A percentile compares a stretch with the other conserved stretches of the same genome.
phyloP scores from a whole-genome alignment of 2,329 filamentous ascomycete species.

The Claviceps purpurea region DNA sequence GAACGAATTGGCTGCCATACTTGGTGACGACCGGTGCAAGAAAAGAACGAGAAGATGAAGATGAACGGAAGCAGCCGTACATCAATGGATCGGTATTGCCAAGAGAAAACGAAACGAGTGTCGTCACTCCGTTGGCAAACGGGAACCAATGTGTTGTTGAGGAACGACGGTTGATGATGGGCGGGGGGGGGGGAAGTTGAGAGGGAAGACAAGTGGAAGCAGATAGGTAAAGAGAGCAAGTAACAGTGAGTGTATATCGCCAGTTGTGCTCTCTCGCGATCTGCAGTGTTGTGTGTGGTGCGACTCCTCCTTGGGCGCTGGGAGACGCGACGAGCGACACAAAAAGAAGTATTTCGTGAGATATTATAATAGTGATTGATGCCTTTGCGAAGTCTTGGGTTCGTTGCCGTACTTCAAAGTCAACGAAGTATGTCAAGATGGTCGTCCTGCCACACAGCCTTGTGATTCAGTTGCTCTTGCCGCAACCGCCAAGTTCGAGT shows the following conservation, averaged over 20 bases:
- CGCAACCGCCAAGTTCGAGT: too few species aligned
- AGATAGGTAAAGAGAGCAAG: background rate
- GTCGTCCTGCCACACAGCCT: too few species aligned
- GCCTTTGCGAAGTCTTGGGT: background rate
- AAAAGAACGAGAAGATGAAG: background rate
- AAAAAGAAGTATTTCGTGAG: background rate
- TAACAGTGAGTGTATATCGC: background rate
- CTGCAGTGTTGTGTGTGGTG: background rate
- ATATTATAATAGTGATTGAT: background rate
- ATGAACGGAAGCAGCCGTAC: background rate
- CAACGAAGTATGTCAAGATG: background rate
- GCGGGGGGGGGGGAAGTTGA: too few species aligned
- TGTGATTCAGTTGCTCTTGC: too few species aligned
- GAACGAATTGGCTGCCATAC: conserved; percentile 3
- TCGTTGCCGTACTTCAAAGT: background rate
- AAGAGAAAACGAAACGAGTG: background rate
- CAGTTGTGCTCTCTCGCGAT: background rate
- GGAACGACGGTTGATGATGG: background rate
- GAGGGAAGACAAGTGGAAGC: background rate
- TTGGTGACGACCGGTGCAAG: background rate
- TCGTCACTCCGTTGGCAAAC: background rate
- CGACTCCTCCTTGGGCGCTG: background rate
- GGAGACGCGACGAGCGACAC: background rate
- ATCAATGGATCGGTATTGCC: background rate
- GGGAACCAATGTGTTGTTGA: background rate